Conservation (phyloP, 306 rosid genomes). For the Sicyos baderoa region DNA sequence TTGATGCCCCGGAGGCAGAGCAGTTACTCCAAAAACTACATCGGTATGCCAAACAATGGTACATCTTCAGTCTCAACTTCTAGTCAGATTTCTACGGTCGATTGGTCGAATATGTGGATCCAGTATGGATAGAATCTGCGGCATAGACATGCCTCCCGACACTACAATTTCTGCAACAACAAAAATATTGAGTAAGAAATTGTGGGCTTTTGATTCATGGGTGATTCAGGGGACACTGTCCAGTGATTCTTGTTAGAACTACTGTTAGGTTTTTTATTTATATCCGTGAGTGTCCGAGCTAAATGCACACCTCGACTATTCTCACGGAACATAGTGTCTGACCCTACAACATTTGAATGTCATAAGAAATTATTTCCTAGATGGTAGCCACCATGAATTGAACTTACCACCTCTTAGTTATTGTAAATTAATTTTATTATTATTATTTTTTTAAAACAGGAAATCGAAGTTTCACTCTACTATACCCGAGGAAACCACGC, state of each 20-base stretch:
- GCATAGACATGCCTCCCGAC: slow-evolving; percentile 96
- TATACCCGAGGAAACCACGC: too few species aligned
- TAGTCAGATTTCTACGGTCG: slow-evolving; percentile 37
- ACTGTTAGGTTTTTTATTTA: too few species aligned
- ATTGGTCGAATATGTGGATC: slow-evolving; percentile 41
- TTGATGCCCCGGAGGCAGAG: slow-evolving; percentile 17
- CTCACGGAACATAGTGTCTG: too few species aligned
- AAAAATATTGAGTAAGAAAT: not conserved
- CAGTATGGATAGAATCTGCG: slow-evolving; percentile 57
- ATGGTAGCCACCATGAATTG: too few species aligned
- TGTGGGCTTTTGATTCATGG: not conserved
- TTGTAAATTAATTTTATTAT: too few species aligned
- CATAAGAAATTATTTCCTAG: too few species aligned
- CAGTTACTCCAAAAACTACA: slow-evolving; percentile 24
- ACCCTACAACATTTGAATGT: too few species aligned
- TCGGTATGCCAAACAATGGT: slow-evolving; percentile 18
- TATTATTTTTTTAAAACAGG: too few species aligned
- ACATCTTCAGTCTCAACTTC: slow-evolving; percentile 40
- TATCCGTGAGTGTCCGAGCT: too few species aligned
- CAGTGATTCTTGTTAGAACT: not conserved
- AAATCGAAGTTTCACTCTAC: too few species aligned
- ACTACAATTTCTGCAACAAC: slow-evolving; percentile 69
- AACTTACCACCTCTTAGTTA: too few species aligned
- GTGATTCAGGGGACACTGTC: not conserved
- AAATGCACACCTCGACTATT: too few species aligned